Base-by-base conservation (phyloP, 176 grass and related monocot species). In the Hordeum marinum region DNA sequence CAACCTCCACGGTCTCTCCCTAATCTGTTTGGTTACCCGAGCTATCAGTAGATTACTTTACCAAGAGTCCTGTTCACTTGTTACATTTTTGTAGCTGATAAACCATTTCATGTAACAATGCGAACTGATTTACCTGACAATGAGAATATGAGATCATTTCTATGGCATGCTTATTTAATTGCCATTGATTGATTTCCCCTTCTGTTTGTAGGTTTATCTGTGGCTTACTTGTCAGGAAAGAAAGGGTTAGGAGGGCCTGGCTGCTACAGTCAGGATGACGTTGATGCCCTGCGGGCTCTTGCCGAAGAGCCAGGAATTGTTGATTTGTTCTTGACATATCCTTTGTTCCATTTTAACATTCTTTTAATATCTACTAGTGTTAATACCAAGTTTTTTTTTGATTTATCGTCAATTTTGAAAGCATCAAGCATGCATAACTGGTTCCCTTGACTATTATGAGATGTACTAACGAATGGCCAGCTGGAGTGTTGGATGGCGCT, bases 241-340 rank as follows among this genome's bases (percentile, higher is more conserved):
- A 82, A 48, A 26, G 76, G 90, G 9, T 69, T 35, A 46, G 90
- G 86, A 81, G 80, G 65, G 5, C 86, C 69, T 76, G 89, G 85
- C 26, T 89, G 82, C 64, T 98, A 98, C 83, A 98, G 78, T 32
- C 85, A 87, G 65, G 93, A 95, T 81, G 96, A 95, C 36, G 89
- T 98, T 0, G 96, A 95, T 88, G 96, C 96, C 50, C 86, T 98
- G 78, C 81, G 89, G 9, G 91, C 96, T 77, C 87, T 94, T 40
- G 89, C 93, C 0, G 96, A 98, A 27, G 91, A 98, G 50, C 83
- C 85, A 5, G 87, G 83, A n/a, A 86, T 95, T 8, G 83, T 94
- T 14, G 93, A 98, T 87, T 75, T 98, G 72, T 94, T 98, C 80
- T 88, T 95, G 80, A 95, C 93, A 95, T 98, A 98, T 98, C 95